These are phyloP conservation scores for Pseudoturritis turrita DNA, from an alignment of 345 rosid species.

Conservation along the genomic window DNA sequence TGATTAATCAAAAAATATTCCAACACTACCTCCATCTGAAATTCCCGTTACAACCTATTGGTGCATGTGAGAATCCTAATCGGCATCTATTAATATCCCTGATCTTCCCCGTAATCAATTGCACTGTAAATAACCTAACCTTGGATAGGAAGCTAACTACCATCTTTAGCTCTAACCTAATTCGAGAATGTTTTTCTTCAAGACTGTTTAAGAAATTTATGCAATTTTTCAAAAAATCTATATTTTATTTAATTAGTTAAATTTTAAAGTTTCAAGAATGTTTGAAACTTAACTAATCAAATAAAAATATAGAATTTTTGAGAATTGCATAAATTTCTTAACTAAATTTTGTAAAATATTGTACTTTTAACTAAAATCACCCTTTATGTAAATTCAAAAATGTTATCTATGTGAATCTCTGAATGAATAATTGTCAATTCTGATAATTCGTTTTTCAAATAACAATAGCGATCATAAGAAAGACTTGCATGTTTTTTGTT, in stretches of 20 bases:
- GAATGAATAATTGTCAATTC: background rate
- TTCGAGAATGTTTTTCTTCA: background rate
- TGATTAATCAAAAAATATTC: too few relatives aligned
- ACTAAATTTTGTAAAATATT: background rate
- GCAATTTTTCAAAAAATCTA: too few relatives aligned
- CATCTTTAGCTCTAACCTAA: background rate
- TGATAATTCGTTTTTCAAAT: background rate
- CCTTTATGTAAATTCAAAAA: background rate
- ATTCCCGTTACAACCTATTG: background rate
- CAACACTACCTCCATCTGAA: too few relatives aligned
- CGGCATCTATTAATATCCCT: background rate
- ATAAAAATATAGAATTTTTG: background rate
- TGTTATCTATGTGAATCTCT: background rate
- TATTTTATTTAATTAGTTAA: too few relatives aligned
- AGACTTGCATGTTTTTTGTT: background rate
- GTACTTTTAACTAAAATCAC: background rate
- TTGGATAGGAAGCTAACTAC: slow-evolving; percentile 6
- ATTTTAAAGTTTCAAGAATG: too few relatives aligned
- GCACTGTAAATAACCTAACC: slow-evolving; percentile 17
- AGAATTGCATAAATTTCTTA: background rate
- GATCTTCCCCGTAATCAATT: background rate
- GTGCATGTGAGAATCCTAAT: slow-evolving; percentile 2
- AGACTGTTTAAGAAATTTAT: too few relatives aligned
- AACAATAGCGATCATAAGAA: background rate
- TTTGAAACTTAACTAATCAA: background rate